Base-by-base conservation (phyloP, 2,329 filamentous ascomycete genomes). In the Dactylellina sp. region DNA sequence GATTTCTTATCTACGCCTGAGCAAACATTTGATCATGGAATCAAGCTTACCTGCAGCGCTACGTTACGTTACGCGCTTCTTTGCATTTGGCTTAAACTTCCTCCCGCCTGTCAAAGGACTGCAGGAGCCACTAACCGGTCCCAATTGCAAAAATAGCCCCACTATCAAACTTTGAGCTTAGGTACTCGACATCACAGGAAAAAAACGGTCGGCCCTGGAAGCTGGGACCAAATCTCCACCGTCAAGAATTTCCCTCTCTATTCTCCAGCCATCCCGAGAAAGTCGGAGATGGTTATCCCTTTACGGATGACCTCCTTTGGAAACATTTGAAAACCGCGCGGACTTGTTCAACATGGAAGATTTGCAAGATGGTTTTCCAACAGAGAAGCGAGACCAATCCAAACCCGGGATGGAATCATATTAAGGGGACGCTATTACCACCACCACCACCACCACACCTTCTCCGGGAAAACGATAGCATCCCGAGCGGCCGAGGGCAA, bases 31-130 rank as follows among this genome's bases (percentile, higher is more conserved):
- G 28, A 46, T 55, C 44, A 32, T 16, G 20, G 39, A 14, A 32
- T 46, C 46, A 16, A 14, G 63, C 24, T 68, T 59, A 60, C 44
- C 42, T 68, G 55, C 42, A 60, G 22, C 24, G 63, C 60, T 60
- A 68, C 63, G 63, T 68, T 68, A 68, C 63, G 63, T 25, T 68
- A 68, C 56, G 53, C 63, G 63, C 63, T 59, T 44, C 39, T 35
- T 32, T 32, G 53, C 32, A 40, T 68, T 40, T 52, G 57, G 59
- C 9, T 59, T 49, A 25, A 44, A 50, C 44, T 60, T 24, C 59
- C 60, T 68, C 63, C 63, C 53, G 53, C 63, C 52, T 60, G 44
- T 68, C 53, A 68, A 59, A 50, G 39, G 22, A 57, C 11, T 28
- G 39, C 53, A 44, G 20, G 18, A 60, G 46, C 56, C 46, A 44